Evolutionary conservation across 2,329 filamentous ascomycete genomes (phyloP).

Genomic region (Aureobasidium sp.): DNA sequence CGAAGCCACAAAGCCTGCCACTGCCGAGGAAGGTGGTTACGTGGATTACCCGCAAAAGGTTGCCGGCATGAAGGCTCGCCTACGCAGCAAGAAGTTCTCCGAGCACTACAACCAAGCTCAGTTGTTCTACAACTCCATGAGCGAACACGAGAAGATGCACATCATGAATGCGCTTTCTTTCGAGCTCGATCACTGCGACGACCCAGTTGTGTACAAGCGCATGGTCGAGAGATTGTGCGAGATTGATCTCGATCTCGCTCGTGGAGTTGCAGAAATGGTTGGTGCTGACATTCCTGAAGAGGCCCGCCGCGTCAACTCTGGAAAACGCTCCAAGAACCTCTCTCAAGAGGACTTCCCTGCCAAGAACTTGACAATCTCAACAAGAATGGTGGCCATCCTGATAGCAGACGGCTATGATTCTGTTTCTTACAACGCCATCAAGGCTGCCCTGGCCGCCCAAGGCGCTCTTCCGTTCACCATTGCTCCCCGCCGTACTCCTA

Average conservation of each 20-base stretch:
- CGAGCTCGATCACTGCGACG: conserved; percentile 75
- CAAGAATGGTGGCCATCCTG: conserved; percentile 65
- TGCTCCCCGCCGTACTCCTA: conserved; percentile 55
- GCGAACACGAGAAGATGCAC: conserved; percentile 57
- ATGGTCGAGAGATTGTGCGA: conserved; percentile 61
- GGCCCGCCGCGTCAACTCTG: conserved; percentile 51
- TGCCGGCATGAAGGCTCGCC: conserved; percentile 60
- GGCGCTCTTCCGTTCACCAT: conserved; percentile 66
- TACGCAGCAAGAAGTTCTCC: conserved; percentile 63
- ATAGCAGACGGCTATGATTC: conserved; percentile 71
- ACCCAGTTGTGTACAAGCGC: conserved; percentile 65
- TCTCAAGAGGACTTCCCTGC: conserved; percentile 63
- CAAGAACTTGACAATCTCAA: conserved; percentile 56
- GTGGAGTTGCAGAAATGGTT: conserved; percentile 60
- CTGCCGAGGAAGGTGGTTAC: conserved; percentile 56
- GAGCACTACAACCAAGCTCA: conserved; percentile 73
- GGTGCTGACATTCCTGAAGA: conserved; percentile 54
- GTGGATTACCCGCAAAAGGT: conserved; percentile 59
- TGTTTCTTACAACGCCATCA: conserved; percentile 56
- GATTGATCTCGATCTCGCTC: conserved; percentile 62
- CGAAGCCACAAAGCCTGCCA: conserved; percentile 54
- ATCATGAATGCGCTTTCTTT: conserved; percentile 55
- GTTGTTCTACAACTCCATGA: conserved; percentile 74
- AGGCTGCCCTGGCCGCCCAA: conserved; percentile 52
- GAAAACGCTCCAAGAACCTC: conserved; percentile 57